Base-by-base conservation (phyloP, 257 asterid species). In the Solanum sejunctum region DNA sequence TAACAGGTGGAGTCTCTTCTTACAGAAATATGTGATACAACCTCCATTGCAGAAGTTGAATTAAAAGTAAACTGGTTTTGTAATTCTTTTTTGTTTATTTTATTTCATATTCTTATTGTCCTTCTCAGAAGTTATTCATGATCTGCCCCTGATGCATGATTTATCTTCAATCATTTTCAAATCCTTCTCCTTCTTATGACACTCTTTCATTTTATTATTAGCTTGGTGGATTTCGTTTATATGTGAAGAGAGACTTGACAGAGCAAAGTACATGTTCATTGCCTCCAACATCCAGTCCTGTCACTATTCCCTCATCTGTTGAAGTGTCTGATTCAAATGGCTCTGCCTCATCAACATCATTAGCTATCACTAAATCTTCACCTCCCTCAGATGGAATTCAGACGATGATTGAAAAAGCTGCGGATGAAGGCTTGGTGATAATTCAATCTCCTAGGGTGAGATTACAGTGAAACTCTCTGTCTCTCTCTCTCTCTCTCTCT, bases 1-100 rank as follows among this genome's bases (percentile, higher is more conserved):
- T 88, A 88, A 77, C 97, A 94, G 99, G 95, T 96, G 84, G 96
- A 96, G 87, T 91, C 93, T 78, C 95, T 96, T 80, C 88, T 96
- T 89, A 84, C 89, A 3, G 86, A 84, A 41, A 87, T 96, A 84
- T 94, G 99, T 58, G 95, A 93, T 88, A 91, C 99, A 80, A 88
- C 95, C 64, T 93, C 99, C 85, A 93, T 96, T 47, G 98, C 98
- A 0, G 96, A 94, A 91, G 87, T 96, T 85, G 97, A 96, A 83
- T 91, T 96, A 64, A 96, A 94, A 88, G 98, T 96, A 84, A 90
- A 93, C 55, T 55, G 36, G 80, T 51, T 52, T 61, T 2, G 64
- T 28, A 72, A 81, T 69, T 73, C 72, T 23, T 57, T 23, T 32
- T 77, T 83, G 15, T 47, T 66, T 47, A 83, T 66, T 47, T 71